phyloP scores from a whole-genome alignment of 2,329 filamentous ascomycete species.

The Diaporthe vexans region DNA sequence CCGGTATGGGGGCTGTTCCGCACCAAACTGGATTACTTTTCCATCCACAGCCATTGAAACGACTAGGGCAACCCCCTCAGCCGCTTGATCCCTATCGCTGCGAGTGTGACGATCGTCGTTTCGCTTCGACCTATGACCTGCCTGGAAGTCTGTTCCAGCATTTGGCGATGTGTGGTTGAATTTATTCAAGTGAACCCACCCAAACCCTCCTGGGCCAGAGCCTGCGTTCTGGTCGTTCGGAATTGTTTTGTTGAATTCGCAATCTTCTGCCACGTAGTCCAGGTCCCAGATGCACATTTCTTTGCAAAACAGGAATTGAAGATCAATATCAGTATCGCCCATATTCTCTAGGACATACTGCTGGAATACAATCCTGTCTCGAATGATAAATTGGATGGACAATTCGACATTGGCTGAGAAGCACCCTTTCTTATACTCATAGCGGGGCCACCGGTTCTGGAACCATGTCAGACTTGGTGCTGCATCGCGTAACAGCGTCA shows the following conservation, averaged over 20 bases:
- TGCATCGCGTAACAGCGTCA: not conserved
- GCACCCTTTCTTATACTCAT: not conserved
- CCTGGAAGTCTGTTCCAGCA: not conserved
- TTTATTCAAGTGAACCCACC: not conserved
- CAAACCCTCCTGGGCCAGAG: not conserved
- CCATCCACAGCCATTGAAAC: not conserved
- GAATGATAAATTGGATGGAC: constrained; percentile 18
- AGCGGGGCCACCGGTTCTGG: constrained; percentile 29
- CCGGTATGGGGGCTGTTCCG: too few species aligned
- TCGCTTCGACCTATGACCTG: fast-evolving
- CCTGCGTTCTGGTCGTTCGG: not conserved
- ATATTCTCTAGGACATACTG: constrained; percentile 1
- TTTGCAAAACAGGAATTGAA: not conserved
- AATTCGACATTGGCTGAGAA: not conserved
- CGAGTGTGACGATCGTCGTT: too few species aligned
- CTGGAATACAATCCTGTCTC: not conserved
- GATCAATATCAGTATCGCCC: not conserved
- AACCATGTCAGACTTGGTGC: not conserved
- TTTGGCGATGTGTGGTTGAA: not conserved
- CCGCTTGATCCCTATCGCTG: not conserved
- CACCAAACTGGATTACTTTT: not conserved
- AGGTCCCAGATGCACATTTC: not conserved
- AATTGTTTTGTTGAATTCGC: not conserved
- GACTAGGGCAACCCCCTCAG: not conserved
- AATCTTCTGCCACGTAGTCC: not conserved